phyloP scores from a whole-genome alignment of 371 early-diverging fungal species.

The Mortierella sp. region DNA sequence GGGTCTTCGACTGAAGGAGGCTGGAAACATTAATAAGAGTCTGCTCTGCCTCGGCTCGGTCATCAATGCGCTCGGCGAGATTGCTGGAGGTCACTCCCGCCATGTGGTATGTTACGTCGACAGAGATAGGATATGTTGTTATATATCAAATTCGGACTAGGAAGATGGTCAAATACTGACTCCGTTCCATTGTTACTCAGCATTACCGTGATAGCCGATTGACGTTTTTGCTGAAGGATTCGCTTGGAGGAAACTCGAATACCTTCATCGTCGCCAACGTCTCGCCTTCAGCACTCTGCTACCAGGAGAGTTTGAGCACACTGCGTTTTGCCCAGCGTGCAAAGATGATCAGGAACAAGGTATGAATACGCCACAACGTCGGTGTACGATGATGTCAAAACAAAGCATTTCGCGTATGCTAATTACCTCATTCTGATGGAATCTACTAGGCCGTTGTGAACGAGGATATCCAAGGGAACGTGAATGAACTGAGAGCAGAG shows the following conservation, averaged over 20 bases:
- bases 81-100: conserved; percentile 73
- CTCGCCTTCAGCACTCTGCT: conserved; percentile 81
- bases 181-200: conserved; percentile 7
- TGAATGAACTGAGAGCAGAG: conserved; percentile 69
- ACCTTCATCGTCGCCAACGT: conserved; percentile 91
- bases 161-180: background rate
- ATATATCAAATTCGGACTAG: background rate
- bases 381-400: conserved; percentile 22
- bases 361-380: background rate
- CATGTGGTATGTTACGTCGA: conserved; percentile 67
- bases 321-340: conserved; percentile 93
- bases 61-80: conserved; percentile 90
- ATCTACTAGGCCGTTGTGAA: conserved; percentile 68
- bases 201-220: conserved; percentile 94
- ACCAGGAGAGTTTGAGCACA: conserved; percentile 87
- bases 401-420: conserved; percentile 42
- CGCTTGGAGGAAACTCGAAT: conserved; percentile 77
- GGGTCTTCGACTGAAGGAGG: conserved; percentile 87
- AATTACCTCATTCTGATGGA: conserved; percentile 36
- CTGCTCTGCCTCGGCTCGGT: conserved; percentile 92
- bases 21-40: conserved; percentile 91
- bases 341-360: conserved; percentile 89
- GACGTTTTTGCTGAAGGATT: conserved; percentile 85
- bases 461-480: conserved; percentile 72
- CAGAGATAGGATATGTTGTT: background rate